A percentile compares a stretch with the other conserved stretches of the same genome.
phyloP scores from a whole-genome alignment of 768 basidiomycete species.

The Daedaleopsis nitida region DNA sequence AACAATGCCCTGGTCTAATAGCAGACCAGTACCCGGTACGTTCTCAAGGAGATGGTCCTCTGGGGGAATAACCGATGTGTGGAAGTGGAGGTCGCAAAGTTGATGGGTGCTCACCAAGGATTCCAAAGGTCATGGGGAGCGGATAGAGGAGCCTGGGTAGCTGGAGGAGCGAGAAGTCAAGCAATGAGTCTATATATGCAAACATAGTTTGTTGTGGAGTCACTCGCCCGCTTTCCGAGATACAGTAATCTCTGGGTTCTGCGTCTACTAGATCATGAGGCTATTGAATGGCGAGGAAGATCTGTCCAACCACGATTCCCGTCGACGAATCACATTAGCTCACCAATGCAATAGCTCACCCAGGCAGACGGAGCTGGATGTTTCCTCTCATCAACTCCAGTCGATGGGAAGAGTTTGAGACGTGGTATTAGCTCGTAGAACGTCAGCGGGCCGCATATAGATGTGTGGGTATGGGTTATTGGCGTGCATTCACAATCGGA shows the following conservation, averaged over 20 bases:
- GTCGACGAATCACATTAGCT: not conserved
- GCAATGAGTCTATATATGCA: not conserved
- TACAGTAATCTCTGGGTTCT: not conserved
- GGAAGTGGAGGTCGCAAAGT: not conserved
- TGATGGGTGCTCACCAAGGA: conserved; percentile 33
- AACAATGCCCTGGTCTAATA: conserved; percentile 41
- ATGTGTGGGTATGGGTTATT: not conserved
- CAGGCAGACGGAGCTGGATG: not conserved
- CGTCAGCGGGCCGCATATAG: not conserved
- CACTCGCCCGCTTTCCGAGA: too few species aligned
- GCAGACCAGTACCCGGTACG: conserved; percentile 44
- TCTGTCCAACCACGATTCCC: not conserved
- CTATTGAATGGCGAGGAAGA: not conserved
- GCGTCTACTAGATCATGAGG: not conserved
- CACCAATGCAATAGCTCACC: not conserved
- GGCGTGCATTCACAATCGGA: not conserved
- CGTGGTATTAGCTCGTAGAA: not conserved
- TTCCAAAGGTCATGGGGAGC: conserved; percentile 37
- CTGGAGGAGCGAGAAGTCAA: not conserved
- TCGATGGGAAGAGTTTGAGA: not conserved
- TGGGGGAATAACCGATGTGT: too few species aligned
- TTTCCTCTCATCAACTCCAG: not conserved
- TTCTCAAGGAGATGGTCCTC: conserved; percentile 40
- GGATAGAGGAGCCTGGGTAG: not conserved
- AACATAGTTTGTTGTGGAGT: not conserved